Conservation (phyloP, 768 basidiomycete genomes). For the Leccinum subtestaceum region DNA sequence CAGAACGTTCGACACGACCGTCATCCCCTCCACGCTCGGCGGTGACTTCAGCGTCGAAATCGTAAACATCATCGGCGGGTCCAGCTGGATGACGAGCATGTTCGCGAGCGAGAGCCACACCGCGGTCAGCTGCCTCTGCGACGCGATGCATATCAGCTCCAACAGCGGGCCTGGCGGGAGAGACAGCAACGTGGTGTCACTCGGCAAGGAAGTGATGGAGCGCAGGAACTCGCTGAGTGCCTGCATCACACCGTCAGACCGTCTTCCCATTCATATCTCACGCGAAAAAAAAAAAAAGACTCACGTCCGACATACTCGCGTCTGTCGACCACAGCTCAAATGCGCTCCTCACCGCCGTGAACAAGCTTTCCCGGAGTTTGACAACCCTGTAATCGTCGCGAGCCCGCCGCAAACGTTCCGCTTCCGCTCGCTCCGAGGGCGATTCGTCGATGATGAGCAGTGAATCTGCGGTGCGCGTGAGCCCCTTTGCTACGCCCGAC, state of each 20-base stretch:
- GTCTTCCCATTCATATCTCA: background rate
- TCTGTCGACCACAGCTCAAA: constrained; percentile 81
- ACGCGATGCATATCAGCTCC: constrained; percentile 72
- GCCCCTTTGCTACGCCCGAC: constrained; percentile 82
- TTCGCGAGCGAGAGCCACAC: constrained; percentile 84
- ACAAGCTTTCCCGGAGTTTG: constrained; percentile 64
- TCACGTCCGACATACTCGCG: constrained; percentile 70
- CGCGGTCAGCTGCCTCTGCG: constrained; percentile 68
- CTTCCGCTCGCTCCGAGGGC: constrained; percentile 49
- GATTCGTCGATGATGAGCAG: constrained; percentile 56
- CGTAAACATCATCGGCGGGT: constrained; percentile 55
- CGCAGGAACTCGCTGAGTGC: constrained; percentile 81
- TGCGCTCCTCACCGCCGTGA: constrained; percentile 53
- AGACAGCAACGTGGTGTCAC: constrained; percentile 75
- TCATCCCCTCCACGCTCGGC: constrained; percentile 53
- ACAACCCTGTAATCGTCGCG: constrained; percentile 63
- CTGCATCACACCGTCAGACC: constrained; percentile 36
- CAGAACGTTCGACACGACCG: constrained; percentile 53
- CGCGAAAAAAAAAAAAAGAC: constrained; percentile 28
- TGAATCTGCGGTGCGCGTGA: constrained; percentile 75
- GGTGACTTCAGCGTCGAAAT: constrained; percentile 45
- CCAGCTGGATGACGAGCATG: constrained; percentile 78
- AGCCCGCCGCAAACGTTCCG: constrained; percentile 54
- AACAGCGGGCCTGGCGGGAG: constrained; percentile 79
- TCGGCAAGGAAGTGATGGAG: constrained; percentile 78